These are phyloP conservation scores for Aspergillus sp. DNA, from an alignment of 2,329 filamentous ascomycete genomes.

Conservation along the genomic window DNA sequence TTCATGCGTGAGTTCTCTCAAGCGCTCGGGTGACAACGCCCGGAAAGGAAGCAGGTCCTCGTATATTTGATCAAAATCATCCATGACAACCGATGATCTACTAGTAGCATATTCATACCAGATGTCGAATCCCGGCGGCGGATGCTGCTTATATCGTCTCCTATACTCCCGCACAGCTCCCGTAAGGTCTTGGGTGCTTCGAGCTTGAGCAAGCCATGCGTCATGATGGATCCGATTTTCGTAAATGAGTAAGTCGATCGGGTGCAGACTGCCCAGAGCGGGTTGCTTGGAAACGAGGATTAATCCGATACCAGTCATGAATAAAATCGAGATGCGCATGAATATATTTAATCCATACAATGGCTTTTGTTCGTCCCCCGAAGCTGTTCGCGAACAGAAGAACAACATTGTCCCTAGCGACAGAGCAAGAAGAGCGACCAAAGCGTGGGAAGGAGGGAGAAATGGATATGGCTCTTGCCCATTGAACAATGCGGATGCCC, in stretches of 20 bases:
- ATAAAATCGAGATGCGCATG: slow-evolving; percentile 30
- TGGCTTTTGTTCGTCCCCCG: slow-evolving; percentile 23
- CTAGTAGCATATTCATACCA: slow-evolving; percentile 52
- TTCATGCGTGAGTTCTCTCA: slow-evolving; percentile 46
- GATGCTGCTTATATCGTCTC: slow-evolving; percentile 45
- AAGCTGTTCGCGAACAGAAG: slow-evolving; percentile 17
- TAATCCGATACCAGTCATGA: slow-evolving; percentile 37
- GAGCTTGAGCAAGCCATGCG: slow-evolving; percentile 42
- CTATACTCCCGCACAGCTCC: slow-evolving; percentile 47
- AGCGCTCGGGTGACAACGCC: slow-evolving; percentile 41
- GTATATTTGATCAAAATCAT: slow-evolving; percentile 54
- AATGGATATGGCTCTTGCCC: slow-evolving; percentile 25
- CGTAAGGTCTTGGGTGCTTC: slow-evolving; percentile 39
- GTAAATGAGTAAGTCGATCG: slow-evolving; percentile 49
- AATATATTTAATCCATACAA: slow-evolving; percentile 20
- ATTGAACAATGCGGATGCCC: slow-evolving; percentile 25
- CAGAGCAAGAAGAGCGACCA: slow-evolving; percentile 25
- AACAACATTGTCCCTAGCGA: slow-evolving; percentile 22
- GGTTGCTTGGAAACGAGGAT: slow-evolving; percentile 35
- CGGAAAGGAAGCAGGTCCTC: slow-evolving; percentile 50
- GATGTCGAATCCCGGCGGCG: slow-evolving; percentile 52
- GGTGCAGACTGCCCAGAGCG: slow-evolving; percentile 39
- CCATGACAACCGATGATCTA: slow-evolving; percentile 47
- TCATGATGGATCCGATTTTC: slow-evolving; percentile 42
- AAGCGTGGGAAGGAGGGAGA: slow-evolving; percentile 19